A percentile compares a stretch with the other conserved stretches of the same genome.
Evolutionary conservation across 2,329 filamentous ascomycete genomes (phyloP).

Genomic region (Arthroderma sp.): DNA sequence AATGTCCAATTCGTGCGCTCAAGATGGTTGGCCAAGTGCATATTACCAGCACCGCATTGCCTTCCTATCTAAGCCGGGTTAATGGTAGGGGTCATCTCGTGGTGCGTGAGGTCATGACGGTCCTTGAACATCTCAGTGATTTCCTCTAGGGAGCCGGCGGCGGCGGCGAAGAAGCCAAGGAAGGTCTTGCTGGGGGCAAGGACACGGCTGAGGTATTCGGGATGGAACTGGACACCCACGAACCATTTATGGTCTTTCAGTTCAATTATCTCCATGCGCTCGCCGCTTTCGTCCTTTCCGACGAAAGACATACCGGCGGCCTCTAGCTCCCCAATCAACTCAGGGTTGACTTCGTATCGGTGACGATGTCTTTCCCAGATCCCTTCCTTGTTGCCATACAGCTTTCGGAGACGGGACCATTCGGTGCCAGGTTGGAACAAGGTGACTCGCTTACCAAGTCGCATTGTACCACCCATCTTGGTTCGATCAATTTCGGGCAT

Average conservation of each 20-base stretch:
- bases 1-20: too few species aligned
- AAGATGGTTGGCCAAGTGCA: too few species aligned
- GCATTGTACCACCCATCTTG: constrained; percentile 78
- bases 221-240: constrained; percentile 78
- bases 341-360: constrained; percentile 81
- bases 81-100: too few species aligned
- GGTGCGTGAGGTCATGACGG: too few species aligned
- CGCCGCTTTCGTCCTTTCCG: constrained; percentile 64
- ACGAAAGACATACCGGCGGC: constrained; percentile 59
- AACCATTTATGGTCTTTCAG: constrained; percentile 73
- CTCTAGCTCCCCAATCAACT: constrained; percentile 55
- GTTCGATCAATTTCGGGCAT: constrained; percentile 78
- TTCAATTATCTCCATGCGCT: constrained; percentile 74
- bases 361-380: constrained; percentile 71
- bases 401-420: constrained; percentile 61
- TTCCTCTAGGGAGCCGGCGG: constrained; percentile 50
- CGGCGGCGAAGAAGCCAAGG: constrained; percentile 72
- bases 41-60: too few species aligned
- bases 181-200: constrained; percentile 62
- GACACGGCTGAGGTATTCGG: constrained; percentile 69
- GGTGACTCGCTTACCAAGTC: constrained; percentile 61
- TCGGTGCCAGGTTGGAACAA: constrained; percentile 63
- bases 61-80: too few species aligned
- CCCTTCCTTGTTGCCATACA: constrained; percentile 49
- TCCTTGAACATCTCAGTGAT: constrained; percentile 6